These are phyloP conservation scores for Castanea crenata DNA, from an alignment of 306 rosid species.

Conservation along the genomic window DNA sequence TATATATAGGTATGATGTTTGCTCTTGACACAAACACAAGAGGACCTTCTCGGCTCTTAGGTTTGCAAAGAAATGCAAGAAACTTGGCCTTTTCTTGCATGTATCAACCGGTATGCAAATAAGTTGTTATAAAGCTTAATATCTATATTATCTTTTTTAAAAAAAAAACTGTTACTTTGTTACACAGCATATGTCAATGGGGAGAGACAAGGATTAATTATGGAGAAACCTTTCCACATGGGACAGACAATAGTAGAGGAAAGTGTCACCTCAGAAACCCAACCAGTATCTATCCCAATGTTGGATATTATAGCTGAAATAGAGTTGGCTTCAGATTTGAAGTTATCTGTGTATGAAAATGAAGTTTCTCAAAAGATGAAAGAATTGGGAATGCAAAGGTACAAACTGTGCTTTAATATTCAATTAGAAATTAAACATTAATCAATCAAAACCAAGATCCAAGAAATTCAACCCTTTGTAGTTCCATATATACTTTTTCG, in stretches of 20 bases:
- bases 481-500: no score
- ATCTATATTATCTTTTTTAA: no score
- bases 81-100: slow-evolving; percentile 50
- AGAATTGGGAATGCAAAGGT: slow-evolving; percentile 50
- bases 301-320: slow-evolving; percentile 38
- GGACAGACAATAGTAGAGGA: slow-evolving; percentile 40
- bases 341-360: slow-evolving; percentile 16
- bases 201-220: slow-evolving; percentile 45
- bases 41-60: slow-evolving; percentile 49
- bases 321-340: slow-evolving; percentile 27
- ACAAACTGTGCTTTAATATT: no score
- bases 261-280: slow-evolving; percentile 11
- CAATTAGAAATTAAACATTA: no score
- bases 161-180: not conserved
- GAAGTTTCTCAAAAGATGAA: slow-evolving; percentile 45
- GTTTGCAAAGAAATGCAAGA: slow-evolving; percentile 47
- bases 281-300: not conserved
- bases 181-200: slow-evolving; percentile 51
- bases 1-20: slow-evolving; percentile 42
- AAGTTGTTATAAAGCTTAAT: no score
- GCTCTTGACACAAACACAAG: slow-evolving; percentile 46
- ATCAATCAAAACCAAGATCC: no score
- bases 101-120: slow-evolving; percentile 42
- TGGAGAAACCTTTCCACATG: slow-evolving; percentile 43
- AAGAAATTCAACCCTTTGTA: no score